A percentile compares a stretch with the other conserved stretches of the same genome.
These are phyloP conservation scores for Jatropha multifida DNA, from an alignment of 441 rosid species.

Conservation along the genomic window DNA sequence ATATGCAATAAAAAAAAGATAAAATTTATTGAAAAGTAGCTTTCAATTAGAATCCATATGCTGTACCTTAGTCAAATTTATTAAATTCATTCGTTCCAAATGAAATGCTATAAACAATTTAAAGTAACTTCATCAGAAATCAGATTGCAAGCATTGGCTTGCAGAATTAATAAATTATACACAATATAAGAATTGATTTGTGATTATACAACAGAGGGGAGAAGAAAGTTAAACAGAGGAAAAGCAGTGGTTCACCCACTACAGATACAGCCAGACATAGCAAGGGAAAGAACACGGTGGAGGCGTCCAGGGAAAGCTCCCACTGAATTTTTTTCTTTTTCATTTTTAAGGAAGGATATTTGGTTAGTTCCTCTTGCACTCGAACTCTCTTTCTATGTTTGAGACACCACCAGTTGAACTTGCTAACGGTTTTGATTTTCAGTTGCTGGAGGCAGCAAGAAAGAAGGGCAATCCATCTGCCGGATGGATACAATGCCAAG, in stretches of 20 bases:
- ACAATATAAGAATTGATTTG: not conserved
- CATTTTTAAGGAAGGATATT: not conserved
- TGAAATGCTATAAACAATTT: too few relatives aligned
- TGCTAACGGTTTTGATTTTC: slow-evolving; percentile 8
- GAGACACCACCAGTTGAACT: not conserved
- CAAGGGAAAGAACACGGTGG: not conserved
- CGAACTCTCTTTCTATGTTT: slow-evolving; percentile 5
- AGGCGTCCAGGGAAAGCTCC: not conserved
- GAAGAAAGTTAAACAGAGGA: not conserved
- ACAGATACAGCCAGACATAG: slow-evolving; percentile 12
- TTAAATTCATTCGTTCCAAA: too few relatives aligned
- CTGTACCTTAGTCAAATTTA: too few relatives aligned
- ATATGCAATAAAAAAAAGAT: too few relatives aligned
- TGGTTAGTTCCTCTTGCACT: not conserved
- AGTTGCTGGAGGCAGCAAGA: slow-evolving; percentile 18
- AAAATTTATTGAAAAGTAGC: too few relatives aligned
- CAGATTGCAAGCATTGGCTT: not conserved
- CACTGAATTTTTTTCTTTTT: not conserved
- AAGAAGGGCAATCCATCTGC: not conserved
- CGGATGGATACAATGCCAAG: not conserved
- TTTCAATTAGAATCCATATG: too few relatives aligned
- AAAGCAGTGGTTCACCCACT: slow-evolving; percentile 3
- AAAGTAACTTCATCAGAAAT: not conserved
- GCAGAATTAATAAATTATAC: slow-evolving; percentile 22
- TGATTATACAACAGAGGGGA: slow-evolving; percentile 8